Base-by-base conservation (phyloP, 2,329 filamentous ascomycete species). In the Exserohilum rostratum region DNA sequence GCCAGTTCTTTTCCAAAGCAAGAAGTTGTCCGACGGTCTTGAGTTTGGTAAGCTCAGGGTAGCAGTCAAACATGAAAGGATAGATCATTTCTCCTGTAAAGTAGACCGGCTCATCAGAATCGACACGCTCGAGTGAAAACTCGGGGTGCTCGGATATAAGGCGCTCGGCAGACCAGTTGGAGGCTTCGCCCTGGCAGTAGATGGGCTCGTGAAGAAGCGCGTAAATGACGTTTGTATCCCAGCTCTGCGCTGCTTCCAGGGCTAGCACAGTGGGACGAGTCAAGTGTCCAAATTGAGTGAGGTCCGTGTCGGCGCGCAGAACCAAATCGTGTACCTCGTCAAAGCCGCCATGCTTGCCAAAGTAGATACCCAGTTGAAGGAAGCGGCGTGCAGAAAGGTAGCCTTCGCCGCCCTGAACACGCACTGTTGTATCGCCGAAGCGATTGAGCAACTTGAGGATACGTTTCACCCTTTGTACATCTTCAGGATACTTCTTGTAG, bases 71-170 rank as follows among this genome's bases (percentile, higher is more conserved):
- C 82, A 93, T 90, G 75, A 90, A 89, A 0, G 90, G 88, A 72
- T 87, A 96, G 46, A 96, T 85, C 91, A 96, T 97, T 78, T 98
- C 93, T 55, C 93, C 92, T 0, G 90, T 91, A 77, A 97, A 96
- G 74, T 84, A 90, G 18, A 95, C 79, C 0, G 88, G 87, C 2
- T 77, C 70, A 5, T 79, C 73, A 0, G 71, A 71, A 7, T 77
- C 61, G 33, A 75, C 67, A 6, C 72, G 73, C 2, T 78, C 46
- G 6, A 64, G 53, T 1, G 58, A 61, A 71, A 85, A 86, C 13
- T 75, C 76, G 0, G 78, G 70, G 56, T 76, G 77, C 65, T 55
- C 74, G 60, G 81, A 74, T 61, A 88, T 81, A 48, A 92, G 77
- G 2, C 87, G 82, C 34, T 88, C 79, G 2, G 90, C 89, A 5